phyloP scores from a whole-genome alignment of 2,329 filamentous ascomycete species.

The Pleoardoris graminearum region DNA sequence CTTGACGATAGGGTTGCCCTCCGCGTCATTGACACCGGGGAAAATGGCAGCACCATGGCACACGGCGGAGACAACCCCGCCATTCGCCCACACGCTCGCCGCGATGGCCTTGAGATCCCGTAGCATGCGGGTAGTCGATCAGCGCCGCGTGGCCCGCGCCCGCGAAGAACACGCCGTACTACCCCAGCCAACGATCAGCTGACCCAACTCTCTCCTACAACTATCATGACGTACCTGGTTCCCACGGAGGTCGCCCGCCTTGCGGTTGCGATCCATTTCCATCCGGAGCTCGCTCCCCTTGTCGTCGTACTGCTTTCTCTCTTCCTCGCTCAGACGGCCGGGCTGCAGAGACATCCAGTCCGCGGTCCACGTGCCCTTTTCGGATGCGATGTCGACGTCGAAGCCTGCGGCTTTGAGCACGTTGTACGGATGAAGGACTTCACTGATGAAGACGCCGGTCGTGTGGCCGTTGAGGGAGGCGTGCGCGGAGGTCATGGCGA shows the following conservation, averaged over 20 bases:
- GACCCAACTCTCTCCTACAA: neutral
- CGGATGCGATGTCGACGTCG: constrained; percentile 53
- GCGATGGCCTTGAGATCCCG: constrained; percentile 49
- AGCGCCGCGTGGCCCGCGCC: constrained; percentile 52
- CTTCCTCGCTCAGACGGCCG: constrained; percentile 48
- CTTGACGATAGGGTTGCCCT: constrained; percentile 37
- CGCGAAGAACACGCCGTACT: constrained; percentile 49
- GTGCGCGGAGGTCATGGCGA: constrained; percentile 50
- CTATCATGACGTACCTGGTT: constrained; percentile 1
- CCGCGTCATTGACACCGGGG: constrained; percentile 37
- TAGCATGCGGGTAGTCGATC: constrained; percentile 53
- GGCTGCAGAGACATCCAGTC: constrained; percentile 52
- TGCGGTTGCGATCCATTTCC: constrained; percentile 47
- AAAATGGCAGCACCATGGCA: constrained; percentile 49
- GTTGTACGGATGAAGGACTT: constrained; percentile 55
- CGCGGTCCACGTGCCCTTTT: constrained; percentile 50
- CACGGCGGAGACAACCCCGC: constrained; percentile 51
- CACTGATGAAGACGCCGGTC: constrained; percentile 52
- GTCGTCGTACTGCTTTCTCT: constrained; percentile 46
- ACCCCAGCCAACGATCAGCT: neutral
- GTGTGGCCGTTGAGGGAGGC: constrained; percentile 43
- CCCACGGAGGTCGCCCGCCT: constrained; percentile 6
- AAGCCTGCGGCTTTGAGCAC: constrained; percentile 52
- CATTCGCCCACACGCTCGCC: constrained; percentile 42
- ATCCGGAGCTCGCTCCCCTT: constrained; percentile 48